Percentiles rank a stretch among this genome's conserved stretches.
Conservation (phyloP, 306 rosid genomes). For the Ormosia emarginata region DNA sequence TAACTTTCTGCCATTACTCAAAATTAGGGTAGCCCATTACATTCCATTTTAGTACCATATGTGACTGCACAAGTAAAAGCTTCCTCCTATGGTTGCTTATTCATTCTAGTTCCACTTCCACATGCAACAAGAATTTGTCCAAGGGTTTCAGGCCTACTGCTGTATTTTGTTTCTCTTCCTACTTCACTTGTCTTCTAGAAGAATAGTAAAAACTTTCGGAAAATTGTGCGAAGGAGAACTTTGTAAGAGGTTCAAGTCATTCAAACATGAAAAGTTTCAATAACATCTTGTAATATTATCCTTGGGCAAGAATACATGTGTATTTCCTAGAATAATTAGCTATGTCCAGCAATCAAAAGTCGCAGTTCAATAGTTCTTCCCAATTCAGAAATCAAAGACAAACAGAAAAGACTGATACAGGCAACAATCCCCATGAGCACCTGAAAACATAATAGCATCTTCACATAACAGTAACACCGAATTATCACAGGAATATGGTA, state of each 20-base stretch:
- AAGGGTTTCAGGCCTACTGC: neutral
- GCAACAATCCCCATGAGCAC: neutral
- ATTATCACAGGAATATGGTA: neutral
- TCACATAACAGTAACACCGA: neutral
- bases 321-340: neutral
- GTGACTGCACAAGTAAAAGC: neutral
- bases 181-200: neutral
- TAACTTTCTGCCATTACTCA: neutral
- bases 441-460: neutral
- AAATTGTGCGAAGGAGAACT: neutral
- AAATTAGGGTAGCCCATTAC: neutral
- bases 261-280: neutral
- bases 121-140: neutral
- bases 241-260: neutral
- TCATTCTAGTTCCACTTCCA: neutral
- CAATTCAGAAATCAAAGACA: neutral
- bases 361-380: neutral
- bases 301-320: neutral
- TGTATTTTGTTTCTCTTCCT: neutral
- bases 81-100: neutral
- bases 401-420: neutral
- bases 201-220: neutral
- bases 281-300: neutral
- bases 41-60: neutral
- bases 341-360: neutral